Conservation (phyloP, 257 asterid genomes). For the Capsicum pubescens region DNA sequence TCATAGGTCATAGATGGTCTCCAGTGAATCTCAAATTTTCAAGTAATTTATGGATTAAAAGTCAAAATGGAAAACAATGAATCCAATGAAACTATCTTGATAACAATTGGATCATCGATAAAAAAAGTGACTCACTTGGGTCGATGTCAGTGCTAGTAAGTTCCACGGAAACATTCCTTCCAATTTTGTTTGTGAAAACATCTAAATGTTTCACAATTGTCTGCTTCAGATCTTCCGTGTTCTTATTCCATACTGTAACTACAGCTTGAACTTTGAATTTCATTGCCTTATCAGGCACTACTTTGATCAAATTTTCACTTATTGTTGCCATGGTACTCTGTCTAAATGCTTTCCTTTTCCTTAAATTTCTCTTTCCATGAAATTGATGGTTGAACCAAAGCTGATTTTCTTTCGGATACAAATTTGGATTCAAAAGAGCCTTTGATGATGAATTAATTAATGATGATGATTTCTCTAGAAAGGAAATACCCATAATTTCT, state of each 20-base stretch:
- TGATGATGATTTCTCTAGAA: conserved; percentile 50
- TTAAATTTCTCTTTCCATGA: conserved; percentile 46
- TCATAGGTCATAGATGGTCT: background rate
- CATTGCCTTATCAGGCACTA: conserved; percentile 69
- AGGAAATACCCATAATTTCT: conserved; percentile 64
- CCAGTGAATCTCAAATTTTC: background rate
- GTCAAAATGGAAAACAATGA: background rate
- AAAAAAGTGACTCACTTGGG: conserved; percentile 58
- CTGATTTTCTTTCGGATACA: conserved; percentile 33
- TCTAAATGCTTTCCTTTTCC: conserved; percentile 27
- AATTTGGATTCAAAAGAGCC: conserved; percentile 15
- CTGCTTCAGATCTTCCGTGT: conserved; percentile 75
- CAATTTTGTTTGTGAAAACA: conserved; percentile 75
- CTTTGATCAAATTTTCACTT: conserved; percentile 75
- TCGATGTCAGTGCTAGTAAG: conserved; percentile 78
- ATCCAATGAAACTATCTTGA: no score
- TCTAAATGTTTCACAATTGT: conserved; percentile 72
- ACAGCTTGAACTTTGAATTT: conserved; percentile 84
- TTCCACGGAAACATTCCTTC: conserved; percentile 75
- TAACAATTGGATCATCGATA: background rate
- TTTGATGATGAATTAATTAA: conserved; percentile 45
- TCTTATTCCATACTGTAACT: conserved; percentile 77
- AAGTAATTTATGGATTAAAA: background rate
- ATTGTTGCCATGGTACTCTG: conserved; percentile 63
- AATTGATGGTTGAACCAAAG: conserved; percentile 29